Evolutionary conservation across 1,284 basidiomycete species (phyloP), one percentile per base, ranked within the genome.

Genomic region (Ustilago bromivora): DNA sequence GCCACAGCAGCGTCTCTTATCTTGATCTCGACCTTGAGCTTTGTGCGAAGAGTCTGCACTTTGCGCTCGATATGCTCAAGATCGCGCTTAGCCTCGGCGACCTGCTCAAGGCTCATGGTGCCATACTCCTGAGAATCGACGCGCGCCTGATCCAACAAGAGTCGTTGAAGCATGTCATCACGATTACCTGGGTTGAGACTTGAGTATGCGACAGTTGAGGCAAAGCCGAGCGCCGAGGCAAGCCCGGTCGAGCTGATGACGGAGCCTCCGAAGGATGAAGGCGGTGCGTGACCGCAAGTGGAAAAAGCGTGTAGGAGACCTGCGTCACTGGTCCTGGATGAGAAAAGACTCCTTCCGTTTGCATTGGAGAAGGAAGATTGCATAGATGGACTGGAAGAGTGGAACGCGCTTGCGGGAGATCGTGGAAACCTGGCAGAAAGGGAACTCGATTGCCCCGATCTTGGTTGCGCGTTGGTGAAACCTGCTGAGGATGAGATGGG

Each of bases 1-100:
- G 78, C 78, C n/a, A 80, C 70, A 38, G 81, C 80, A 19, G 80
- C 81, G 51, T 82, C 81, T 19, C 80, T 64, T 36, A 82, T 79
- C 46, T 72, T 68, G 57, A 68, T 76, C 46, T 82, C 78, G 36
- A 82, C 80, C 41, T 78, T 78, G 60, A 82, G 73, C 57, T 82
- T 82, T 46, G 64, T 66, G 53, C 74, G 72, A 2, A 79, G 58
- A 34, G 61, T 70, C 35, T 63, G 56, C 0, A 77, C 51, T n/a
- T 71, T 73, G 41, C 62, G 56, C 34, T 81, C 80, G 53, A 81
- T 61, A 17, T 70, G 75, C 43, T 69, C 74, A 54, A 82, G 65
- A 34, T 82, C 79, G 35, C 61, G 70, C 62, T 81, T 78, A 13
- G 64, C 49, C 31, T 76, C 68, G 51, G 79, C 78, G 7, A 82